Percentiles rank a stretch among this genome's conserved stretches.
Evolutionary conservation across 179 eudicot species (phyloP).

Genomic region (Dionaea muscipula): DNA sequence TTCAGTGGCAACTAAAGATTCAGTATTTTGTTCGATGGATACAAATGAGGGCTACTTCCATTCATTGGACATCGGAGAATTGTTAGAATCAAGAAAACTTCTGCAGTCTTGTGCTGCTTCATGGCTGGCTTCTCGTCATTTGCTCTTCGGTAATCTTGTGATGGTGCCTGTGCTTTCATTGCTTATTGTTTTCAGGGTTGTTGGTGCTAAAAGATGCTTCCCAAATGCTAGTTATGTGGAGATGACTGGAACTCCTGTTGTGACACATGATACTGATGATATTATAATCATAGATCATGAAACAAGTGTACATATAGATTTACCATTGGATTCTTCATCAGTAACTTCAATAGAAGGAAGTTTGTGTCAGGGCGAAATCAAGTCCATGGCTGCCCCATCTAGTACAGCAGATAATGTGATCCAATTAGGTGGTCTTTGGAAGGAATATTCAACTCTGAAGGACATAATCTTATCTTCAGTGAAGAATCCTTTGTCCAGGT

Average conservation of each 20-base stretch:
- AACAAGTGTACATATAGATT: constrained; percentile 43
- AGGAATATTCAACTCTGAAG: constrained; percentile 54
- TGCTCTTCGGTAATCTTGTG: constrained; percentile 65
- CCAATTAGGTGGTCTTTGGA: constrained; percentile 61
- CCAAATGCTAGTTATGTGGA: constrained; percentile 11
- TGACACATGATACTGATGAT: constrained; percentile 19
- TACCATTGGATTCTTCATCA: constrained; percentile 18
- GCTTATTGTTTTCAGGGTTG: constrained; percentile 48
- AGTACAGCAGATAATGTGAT: constrained; percentile 19
- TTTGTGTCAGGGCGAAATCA: constrained; percentile 17
- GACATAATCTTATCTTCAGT: constrained; percentile 50
- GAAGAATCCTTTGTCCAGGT: constrained; percentile 56
- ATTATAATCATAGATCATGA: constrained; percentile 35
- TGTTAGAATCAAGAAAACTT: constrained; percentile 46
- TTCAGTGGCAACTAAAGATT: constrained; percentile 24
- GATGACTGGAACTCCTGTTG: constrained; percentile 10
- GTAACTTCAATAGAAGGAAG: constrained; percentile 16
- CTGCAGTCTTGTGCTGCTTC: constrained; percentile 42
- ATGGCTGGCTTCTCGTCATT: constrained; percentile 47
- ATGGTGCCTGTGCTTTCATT: constrained; percentile 48
- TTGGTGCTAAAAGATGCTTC: constrained; percentile 28
- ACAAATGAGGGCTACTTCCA: constrained; percentile 14
- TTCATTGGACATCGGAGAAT: constrained; percentile 36
- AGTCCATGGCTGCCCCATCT: constrained; percentile 14
- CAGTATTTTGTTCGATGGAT: constrained; percentile 18